A percentile compares a stretch with the other conserved stretches of the same genome.
phyloP scores from a whole-genome alignment of 768 basidiomycete species.

The Hericium coralloides region DNA sequence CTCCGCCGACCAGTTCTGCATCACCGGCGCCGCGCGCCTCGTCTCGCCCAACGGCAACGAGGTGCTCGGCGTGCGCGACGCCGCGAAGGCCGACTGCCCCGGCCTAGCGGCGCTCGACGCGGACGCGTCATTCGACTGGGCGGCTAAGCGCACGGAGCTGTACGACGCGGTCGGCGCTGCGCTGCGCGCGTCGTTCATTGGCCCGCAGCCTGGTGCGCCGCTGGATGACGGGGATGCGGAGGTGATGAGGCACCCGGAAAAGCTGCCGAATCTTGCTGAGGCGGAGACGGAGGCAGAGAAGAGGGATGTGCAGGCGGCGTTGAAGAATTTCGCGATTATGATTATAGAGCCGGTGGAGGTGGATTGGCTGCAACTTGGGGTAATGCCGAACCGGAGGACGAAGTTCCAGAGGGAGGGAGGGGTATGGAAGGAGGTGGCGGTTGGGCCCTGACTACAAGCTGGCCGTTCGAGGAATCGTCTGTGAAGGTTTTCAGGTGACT shows the following conservation, averaged over 20 bases:
- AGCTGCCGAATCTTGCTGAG: conserved; percentile 36
- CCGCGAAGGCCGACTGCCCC: conserved; percentile 10
- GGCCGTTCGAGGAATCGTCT: too few relatives aligned
- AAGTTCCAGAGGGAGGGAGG: conserved; percentile 38
- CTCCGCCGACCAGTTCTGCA: conserved; percentile 64
- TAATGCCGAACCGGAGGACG: conserved; percentile 49
- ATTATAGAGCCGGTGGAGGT: conserved; percentile 63
- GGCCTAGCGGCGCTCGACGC: conserved; percentile 14
- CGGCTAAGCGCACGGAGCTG: conserved; percentile 45
- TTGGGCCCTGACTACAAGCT: conserved; percentile 43
- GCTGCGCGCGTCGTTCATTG: conserved; percentile 67
- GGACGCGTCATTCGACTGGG: conserved; percentile 46
- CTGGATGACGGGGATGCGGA: conserved; percentile 46
- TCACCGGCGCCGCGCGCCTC: conserved; percentile 48
- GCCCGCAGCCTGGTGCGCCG: conserved; percentile 53
- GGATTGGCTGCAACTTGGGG: conserved; percentile 57
- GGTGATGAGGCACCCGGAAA: conserved; percentile 45
- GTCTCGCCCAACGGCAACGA: conserved; percentile 35
- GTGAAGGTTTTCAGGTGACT: too few relatives aligned
- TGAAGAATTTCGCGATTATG: conserved; percentile 62
- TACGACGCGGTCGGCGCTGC: conserved; percentile 51
- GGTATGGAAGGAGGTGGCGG: conserved; percentile 48
- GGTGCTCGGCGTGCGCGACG: conserved; percentile 24
- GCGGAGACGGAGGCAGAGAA: conserved; percentile 31
- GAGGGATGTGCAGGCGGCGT: conserved; percentile 41